Conservation (phyloP, 306 rosid species). For the Vicia faba region DNA sequence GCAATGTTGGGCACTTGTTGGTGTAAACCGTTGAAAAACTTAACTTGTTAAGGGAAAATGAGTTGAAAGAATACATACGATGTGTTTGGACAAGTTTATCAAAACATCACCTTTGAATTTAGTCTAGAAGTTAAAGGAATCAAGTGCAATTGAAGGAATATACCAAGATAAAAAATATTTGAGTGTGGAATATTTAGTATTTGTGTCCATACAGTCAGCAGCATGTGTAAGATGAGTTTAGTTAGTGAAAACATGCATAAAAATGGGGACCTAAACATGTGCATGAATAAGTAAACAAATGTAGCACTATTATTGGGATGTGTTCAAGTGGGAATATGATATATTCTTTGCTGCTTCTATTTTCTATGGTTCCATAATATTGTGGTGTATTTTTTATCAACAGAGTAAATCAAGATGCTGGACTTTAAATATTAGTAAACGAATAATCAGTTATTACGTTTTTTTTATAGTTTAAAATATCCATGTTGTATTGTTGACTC, state of each 20-base stretch:
- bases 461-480: constrained; percentile 7
- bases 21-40: constrained; percentile 48
- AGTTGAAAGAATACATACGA: constrained; percentile 35
- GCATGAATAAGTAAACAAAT: constrained; percentile 44
- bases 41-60: constrained; percentile 44
- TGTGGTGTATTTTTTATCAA: constrained; percentile 28
- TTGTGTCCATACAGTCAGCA: constrained; percentile 52
- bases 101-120: constrained; percentile 24
- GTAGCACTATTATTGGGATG: constrained; percentile 59
- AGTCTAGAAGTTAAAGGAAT: constrained; percentile 48
- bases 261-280: constrained; percentile 47
- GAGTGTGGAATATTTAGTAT: constrained; percentile 27
- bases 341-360: constrained; percentile 37
- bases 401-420: constrained; percentile 19
- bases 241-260: constrained; percentile 32
- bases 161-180: background rate
- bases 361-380: constrained; percentile 7
- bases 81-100: constrained; percentile 44
- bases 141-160: constrained; percentile 51
- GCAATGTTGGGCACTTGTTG: constrained; percentile 43
- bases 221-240: constrained; percentile 44
- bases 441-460: constrained; percentile 4
- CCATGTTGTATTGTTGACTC: background rate
- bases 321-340: constrained; percentile 54
- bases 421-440: background rate